Percentiles rank a stretch among this genome's conserved stretches.
Conservation (phyloP, 768 basidiomycete species). For the Serendipita vermifera region DNA sequence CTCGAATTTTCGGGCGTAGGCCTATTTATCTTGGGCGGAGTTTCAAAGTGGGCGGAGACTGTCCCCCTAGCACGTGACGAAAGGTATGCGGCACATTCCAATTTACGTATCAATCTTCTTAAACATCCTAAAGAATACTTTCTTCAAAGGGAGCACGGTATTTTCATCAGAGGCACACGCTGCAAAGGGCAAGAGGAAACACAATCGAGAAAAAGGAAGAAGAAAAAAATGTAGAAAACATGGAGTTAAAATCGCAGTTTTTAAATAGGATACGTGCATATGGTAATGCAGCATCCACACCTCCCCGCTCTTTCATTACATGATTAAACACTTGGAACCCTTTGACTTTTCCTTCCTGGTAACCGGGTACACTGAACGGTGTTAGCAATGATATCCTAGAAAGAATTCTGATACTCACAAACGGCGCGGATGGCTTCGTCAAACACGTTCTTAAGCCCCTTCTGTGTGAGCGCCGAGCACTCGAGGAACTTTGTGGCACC, state of each 20-base stretch:
- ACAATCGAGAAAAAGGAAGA: no score
- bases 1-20: no score
- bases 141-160: no score
- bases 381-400: background rate
- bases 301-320: background rate
- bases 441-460: slow-evolving; percentile 97
- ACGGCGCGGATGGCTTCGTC: slow-evolving; percentile 98
- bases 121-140: no score
- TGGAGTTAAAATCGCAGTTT: background rate
- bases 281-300: slow-evolving; percentile 1
- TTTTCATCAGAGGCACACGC: no score
- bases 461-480: slow-evolving; percentile 93
- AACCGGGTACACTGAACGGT: slow-evolving; percentile 14
- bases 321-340: background rate
- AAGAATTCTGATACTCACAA: slow-evolving; percentile 45
- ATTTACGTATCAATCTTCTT: no score
- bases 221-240: no score
- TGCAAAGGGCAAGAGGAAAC: no score
- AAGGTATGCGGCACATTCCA: no score
- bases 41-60: no score
- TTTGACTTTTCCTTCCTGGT: slow-evolving; percentile 9
- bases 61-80: no score
- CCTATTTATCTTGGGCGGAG: no score
- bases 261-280: slow-evolving; percentile 4
- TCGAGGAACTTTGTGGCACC: slow-evolving; percentile 93